Base-by-base conservation (phyloP, 129 eudicot species). In the Rutidosis leptorrhynchoides region DNA sequence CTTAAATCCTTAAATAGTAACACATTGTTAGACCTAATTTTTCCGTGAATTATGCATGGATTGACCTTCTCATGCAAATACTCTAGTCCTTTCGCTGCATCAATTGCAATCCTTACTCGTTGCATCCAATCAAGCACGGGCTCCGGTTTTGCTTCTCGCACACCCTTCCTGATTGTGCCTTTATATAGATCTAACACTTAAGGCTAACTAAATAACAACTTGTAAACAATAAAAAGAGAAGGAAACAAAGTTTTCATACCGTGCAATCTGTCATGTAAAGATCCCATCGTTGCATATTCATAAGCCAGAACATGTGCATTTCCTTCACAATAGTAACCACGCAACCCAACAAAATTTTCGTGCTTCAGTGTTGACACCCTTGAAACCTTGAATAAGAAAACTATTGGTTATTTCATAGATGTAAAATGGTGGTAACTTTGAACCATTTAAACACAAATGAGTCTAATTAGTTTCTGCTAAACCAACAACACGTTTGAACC, bases 121-220 rank as follows among this genome's bases (percentile, higher is more conserved):
- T 88, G 87, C 83, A 88, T 93, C 98, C 98, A 93, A 79, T 88
- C 96, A 62, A 93, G 92, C 49, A 82, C 86, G 3, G 98, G 98
- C 6, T 96, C 98, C 40, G 98, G 98, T 70, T 93, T 95, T 67
- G 96, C 98, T 55, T 95, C 98, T 84, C 85, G 91, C 60, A 88
- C 98, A 56, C 98, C 98, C 74, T 88, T 88, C 78, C 91, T 85
- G 52, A 96, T 96, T 93, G 85, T 35, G 58, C n/a, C n/a, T n/a
- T n/a, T 27, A 16, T 17, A 23, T 5, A 62, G 7, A 64, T 63
- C 26, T 27, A 30, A 69, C 65, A 55, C 33, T 24, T 29, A 6
- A 58, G 24, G 49, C n/a, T 19, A 32, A 48, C 37, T 0, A 24
- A 11, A 56, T 8, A 21, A 25, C 12, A 62, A 77, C 62, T 26